Base-by-base conservation (phyloP, 257 asterid species). In the Salvia miltiorrhiza region DNA sequence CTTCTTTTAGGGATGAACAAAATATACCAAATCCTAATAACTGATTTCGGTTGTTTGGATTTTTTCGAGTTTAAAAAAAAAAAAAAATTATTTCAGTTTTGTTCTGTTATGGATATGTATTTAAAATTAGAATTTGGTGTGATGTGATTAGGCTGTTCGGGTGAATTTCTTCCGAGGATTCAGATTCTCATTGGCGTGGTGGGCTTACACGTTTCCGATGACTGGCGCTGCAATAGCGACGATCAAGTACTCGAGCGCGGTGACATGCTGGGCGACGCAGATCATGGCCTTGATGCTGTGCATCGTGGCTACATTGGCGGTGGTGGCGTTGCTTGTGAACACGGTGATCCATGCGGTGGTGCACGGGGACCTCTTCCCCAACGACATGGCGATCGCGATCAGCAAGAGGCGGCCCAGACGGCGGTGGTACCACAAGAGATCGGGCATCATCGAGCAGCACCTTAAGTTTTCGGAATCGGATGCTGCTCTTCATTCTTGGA, bases 141-240 rank as follows among this genome's bases (percentile, higher is more conserved):
- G n/a, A n/a, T n/a, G n/a, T n/a, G n/a, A n/a, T 56, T 86, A 90
- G 97, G 97, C 90, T 0, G 90, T 90, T 55, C 88, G 98, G 1
- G 77, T 90, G 7, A 88, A 90, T 65, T 93, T 93, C 77, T 93
- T 93, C 78, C 76, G 97, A 39, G 98, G 98, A 39, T 79, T 90
- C 78, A 87, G 87, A 43, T 92, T 92, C 64, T 89, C 98, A 9
- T 35, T 89, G 69, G 90, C 92, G 11, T 92, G 98, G 96, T 92
- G 98, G 98, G 98, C 95, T 5, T 92, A 92, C 80, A 92, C 98
- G 6, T 89, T 92, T 62, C 96, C 98, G 0, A 89, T 89, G 98
- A 89, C 98, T 0, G 90, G 92, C 21, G 96, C 90, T 0, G 96
- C 88, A 7, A 75, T 86, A 4, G 95, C 96, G 4, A 87, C 94